Conservation (phyloP, 106 monocot species). For the Iris macrosiphon region DNA sequence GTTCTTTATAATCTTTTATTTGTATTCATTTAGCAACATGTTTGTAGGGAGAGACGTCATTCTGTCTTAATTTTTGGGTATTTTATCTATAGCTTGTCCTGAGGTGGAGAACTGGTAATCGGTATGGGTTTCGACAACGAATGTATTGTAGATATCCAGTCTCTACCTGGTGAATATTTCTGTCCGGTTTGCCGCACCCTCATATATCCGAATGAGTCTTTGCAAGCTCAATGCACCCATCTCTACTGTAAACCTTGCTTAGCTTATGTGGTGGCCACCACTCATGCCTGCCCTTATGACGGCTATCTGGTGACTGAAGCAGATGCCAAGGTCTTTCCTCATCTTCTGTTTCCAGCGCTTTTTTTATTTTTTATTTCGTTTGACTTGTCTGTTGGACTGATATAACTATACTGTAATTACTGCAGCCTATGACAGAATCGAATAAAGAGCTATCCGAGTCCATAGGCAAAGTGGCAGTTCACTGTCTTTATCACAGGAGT, state of each 20-base stretch:
- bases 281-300: conserved; percentile 93
- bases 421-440: conserved; percentile 73
- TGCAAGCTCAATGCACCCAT: conserved; percentile 93
- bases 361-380: too few relatives aligned
- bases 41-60: too few relatives aligned
- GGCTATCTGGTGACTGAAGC: conserved; percentile 91
- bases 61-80: too few relatives aligned
- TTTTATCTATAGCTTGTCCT: conserved; percentile 6
- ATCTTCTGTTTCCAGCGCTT: too few relatives aligned
- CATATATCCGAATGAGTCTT: conserved; percentile 75
- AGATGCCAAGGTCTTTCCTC: conserved; percentile 76
- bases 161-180: conserved; percentile 97
- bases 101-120: not conserved
- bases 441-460: conserved; percentile 68
- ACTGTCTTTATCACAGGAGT: conserved; percentile 86
- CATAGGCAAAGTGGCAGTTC: conserved; percentile 70
- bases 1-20: too few relatives aligned
- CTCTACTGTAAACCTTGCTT: conserved; percentile 93
- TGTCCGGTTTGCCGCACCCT: conserved; percentile 97
- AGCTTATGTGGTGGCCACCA: conserved; percentile 82
- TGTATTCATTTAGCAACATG: too few relatives aligned
- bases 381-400: too few relatives aligned
- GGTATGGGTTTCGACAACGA: conserved; percentile 94
- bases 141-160: conserved; percentile 79
- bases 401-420: too few relatives aligned